phyloP scores from a whole-genome alignment of 768 basidiomycete genomes.

The Melanogaster broomeanus region DNA sequence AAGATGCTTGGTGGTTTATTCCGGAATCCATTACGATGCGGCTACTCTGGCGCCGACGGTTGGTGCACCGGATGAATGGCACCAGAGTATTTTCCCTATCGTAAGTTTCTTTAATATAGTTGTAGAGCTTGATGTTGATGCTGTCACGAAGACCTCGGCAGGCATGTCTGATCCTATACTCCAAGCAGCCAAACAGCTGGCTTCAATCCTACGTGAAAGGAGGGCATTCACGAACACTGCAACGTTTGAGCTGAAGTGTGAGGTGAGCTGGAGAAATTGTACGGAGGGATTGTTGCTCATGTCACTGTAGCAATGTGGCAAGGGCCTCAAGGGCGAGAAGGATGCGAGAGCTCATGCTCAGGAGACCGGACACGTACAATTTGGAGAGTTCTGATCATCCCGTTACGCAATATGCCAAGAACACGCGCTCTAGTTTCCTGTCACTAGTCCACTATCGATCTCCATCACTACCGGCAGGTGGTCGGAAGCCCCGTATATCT shows the following conservation, averaged over 20 bases:
- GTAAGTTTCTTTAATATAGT: conserved; percentile 32
- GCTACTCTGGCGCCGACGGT: conserved; percentile 77
- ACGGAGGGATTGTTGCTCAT: conserved; percentile 6
- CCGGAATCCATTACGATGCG: conserved; percentile 97
- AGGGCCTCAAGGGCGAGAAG: conserved; percentile 92
- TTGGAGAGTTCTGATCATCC: conserved; percentile 73
- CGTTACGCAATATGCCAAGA: neutral
- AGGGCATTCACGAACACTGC: conserved; percentile 90
- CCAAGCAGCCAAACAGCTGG: conserved; percentile 68
- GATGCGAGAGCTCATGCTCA: conserved; percentile 87
- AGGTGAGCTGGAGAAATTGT: conserved; percentile 48
- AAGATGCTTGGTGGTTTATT: conserved; percentile 83
- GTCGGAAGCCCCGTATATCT: conserved; percentile 87
- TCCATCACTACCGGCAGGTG: conserved; percentile 84
- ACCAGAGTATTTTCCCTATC: conserved; percentile 80
- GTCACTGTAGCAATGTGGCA: conserved; percentile 63
- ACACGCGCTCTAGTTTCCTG: conserved; percentile 4
- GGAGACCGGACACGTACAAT: conserved; percentile 81
- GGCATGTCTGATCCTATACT: conserved; percentile 57
- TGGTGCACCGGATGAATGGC: conserved; percentile 83
- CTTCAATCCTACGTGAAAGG: conserved; percentile 68
- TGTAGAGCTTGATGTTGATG: conserved; percentile 25
- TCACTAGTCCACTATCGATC: conserved; percentile 48
- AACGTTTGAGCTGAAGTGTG: conserved; percentile 88
- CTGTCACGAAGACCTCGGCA: conserved; percentile 19